These are phyloP conservation scores for Podospora didyma DNA, from an alignment of 495 filamentous ascomycete species.

Conservation along the genomic window DNA sequence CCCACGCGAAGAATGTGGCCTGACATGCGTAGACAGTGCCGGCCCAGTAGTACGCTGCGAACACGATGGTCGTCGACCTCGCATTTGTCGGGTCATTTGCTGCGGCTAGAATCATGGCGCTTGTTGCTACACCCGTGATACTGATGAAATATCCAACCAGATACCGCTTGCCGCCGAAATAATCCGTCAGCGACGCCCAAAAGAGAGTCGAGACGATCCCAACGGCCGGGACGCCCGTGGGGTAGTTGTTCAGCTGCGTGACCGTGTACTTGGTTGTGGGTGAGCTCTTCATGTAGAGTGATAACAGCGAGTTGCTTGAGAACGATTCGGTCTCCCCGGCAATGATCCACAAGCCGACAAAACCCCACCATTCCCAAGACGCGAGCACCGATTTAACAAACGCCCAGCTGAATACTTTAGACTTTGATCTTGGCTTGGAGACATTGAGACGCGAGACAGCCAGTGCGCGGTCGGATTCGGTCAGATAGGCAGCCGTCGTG, in stretches of 20 bases:
- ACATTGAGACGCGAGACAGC: conserved; percentile 33
- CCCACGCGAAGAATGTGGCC: conserved; percentile 59
- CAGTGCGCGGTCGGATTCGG: conserved; percentile 36
- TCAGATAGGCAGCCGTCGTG: conserved; percentile 52
- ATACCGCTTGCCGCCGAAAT: conserved; percentile 44
- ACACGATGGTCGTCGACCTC: conserved; percentile 26
- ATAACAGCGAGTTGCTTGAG: conserved; percentile 44
- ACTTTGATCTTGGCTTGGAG: not conserved
- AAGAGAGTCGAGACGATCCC: conserved; percentile 53
- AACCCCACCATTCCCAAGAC: conserved; percentile 49
- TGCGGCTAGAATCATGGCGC: conserved; percentile 45
- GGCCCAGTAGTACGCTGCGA: conserved; percentile 53
- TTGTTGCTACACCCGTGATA: conserved; percentile 43
- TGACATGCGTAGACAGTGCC: conserved; percentile 57
- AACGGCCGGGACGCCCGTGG: conserved; percentile 46
- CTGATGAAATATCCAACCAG: conserved; percentile 54
- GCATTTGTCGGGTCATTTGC: conserved; percentile 23
- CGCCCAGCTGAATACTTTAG: not conserved
- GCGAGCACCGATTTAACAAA: conserved; percentile 28
- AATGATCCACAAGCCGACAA: conserved; percentile 50
- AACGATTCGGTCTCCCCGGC: conserved; percentile 50
- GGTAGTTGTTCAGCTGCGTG: conserved; percentile 47
- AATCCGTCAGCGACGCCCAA: conserved; percentile 53
- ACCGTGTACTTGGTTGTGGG: conserved; percentile 36
- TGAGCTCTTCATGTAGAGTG: conserved; percentile 39